Base-by-base conservation (phyloP, 371 early-diverging fungal species). In the Nematocida parisii region DNA sequence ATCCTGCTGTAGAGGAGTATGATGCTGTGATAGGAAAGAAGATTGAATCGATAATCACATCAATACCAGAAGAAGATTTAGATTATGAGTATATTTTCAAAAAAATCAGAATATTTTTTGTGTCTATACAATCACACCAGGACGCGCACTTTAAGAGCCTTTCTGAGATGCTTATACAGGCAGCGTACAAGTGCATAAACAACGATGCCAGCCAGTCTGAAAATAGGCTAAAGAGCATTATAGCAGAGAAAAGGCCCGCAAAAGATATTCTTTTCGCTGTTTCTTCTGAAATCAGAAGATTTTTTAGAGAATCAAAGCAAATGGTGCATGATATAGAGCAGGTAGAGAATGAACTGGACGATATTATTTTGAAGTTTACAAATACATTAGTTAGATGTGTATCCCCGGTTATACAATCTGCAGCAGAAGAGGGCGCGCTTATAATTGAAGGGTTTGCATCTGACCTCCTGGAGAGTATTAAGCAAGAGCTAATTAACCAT, bases 311-410 rank as follows among this genome's bases (percentile, higher is more conserved):
- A 9, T 11, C 80, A 15, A 66, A 60, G 55, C 24, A 46, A n/a
- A 22, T 77, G 27, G 42, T 70, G 5, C n/a, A 33, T 18, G 70
- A 54, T 4, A 54, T 77, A 39, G 80, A 77, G 40, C 80, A 77
- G 56, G 60, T 56, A 13, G 70, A 77, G 33, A 77, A 77, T 54
- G 80, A 77, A 54, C 71, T 77, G 47, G 80, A 77, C 42, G 80
- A 77, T 18, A 77, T 77, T 46, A 66, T 67, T 33, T 46, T 77
- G 15, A 77, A 77, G 33, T 77, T 18, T 46, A 70, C 55, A n/a
- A 77, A 77, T 54, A 15, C n/a, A 6, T 6, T 61, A 7, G 5
- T 77, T 0, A 9, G 40, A 9, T 15, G 5, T 18, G 33, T 70
- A 20, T 7, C 15, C 0, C 44, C n/a, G 18, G 27, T 22, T 27